Conservation (phyloP, 163 green algal species). For the Coccomyxa subellipsoidea region DNA sequence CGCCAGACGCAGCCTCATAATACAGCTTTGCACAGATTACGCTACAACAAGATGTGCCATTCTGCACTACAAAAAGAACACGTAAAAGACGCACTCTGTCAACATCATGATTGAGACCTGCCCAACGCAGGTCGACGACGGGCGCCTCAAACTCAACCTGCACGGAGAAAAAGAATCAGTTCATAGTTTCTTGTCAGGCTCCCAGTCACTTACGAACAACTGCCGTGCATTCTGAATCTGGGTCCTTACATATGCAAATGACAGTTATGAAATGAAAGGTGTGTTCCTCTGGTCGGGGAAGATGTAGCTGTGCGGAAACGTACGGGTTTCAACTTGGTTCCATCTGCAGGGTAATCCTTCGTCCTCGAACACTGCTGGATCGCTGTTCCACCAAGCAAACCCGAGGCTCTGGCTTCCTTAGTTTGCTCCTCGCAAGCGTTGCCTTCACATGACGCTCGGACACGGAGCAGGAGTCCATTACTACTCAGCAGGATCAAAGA, state of each 20-base stretch:
- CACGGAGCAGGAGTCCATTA: background rate
- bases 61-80: background rate
- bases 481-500: background rate
- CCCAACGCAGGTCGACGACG: constrained; percentile 8
- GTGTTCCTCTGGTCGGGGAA: background rate
- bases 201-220: no score
- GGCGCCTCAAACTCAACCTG: constrained; percentile 8
- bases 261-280: no score
- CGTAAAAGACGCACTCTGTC: constrained; percentile 8
- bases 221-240: no score
- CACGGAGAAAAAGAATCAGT: background rate
- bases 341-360: background rate
- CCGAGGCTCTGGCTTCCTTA: background rate
- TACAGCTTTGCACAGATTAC: no score
- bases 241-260: no score
- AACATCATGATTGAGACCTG: background rate
- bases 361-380: background rate
- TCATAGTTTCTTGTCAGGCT: no score
- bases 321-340: constrained; percentile 5
- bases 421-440: background rate
- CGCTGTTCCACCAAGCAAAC: background rate
- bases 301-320: background rate
- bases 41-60: background rate
- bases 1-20: no score
- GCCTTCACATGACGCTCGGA: background rate